Evolutionary conservation across 768 basidiomycete species (phyloP).

Genomic region (Dioszegia crocea): DNA sequence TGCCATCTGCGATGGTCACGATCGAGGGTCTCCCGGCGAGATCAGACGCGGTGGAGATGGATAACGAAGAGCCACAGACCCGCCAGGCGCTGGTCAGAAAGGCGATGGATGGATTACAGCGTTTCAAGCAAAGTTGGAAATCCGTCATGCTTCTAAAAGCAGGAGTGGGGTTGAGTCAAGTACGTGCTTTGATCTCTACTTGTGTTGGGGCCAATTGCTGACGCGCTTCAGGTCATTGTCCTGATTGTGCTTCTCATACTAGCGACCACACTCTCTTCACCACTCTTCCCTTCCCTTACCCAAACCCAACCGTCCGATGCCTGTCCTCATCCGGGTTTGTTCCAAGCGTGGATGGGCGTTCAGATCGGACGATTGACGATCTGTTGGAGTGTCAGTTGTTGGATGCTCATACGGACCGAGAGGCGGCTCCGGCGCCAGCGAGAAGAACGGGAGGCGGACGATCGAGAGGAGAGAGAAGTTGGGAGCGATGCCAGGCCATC

Average conservation of each 20-base stretch:
- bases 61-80: background rate
- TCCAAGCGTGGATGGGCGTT: constrained; percentile 37
- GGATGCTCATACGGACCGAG: constrained; percentile 21
- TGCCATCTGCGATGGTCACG: no score
- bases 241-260: constrained; percentile 30
- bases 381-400: constrained; percentile 37
- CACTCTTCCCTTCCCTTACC: constrained; percentile 14
- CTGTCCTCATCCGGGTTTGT: constrained; percentile 29
- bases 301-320: constrained; percentile 21
- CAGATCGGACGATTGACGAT: constrained; percentile 25
- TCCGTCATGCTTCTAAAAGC: constrained; percentile 36
- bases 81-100: constrained; percentile 14
- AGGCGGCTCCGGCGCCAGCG: constrained; percentile 5
- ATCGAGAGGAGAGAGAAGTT: background rate
- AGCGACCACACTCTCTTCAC: constrained; percentile 21
- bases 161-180: constrained; percentile 35
- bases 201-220: background rate
- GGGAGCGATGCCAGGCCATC: background rate
- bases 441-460: background rate
- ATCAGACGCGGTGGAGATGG: background rate
- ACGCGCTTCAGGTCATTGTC: constrained; percentile 19
- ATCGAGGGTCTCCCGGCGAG: no score
- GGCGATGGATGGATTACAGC: constrained; percentile 25
- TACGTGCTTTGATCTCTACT: constrained; percentile 11
- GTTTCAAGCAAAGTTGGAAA: constrained; percentile 36